Evolutionary conservation across 2,329 filamentous ascomycete genomes (phyloP), one percentile per base, ranked within the genome.

Genomic region (Lachnellula hyalina): DNA sequence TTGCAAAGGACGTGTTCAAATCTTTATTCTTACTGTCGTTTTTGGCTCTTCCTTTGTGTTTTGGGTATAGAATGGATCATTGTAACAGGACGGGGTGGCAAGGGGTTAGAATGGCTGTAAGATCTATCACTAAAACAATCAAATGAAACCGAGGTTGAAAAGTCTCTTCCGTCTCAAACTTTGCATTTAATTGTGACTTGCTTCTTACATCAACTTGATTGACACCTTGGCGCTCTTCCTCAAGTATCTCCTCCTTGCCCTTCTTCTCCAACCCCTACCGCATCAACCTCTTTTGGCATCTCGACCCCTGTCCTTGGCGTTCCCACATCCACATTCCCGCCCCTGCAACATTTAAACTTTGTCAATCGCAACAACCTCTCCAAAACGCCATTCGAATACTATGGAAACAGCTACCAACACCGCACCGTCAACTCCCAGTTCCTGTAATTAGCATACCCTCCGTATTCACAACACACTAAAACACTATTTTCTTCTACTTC

Each of bases 351-450:
- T 58, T 63, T 21, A 68, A 67, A 2, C 36, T 64, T 64, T 63
- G 66, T 62, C 57, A 67, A 47, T 28, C 44, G 42, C 50, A 66
- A 48, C 4, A 68, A 47, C 23, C 44, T 60, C 46, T 67, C 61
- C 5, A 65, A 64, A 4, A 67, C 55, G 15, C 54, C 41, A 58
- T 68, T 64, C 41, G 67, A 28, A 45, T 68, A 58, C 41, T 68
- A 61, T 65, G 64, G 23, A 25, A 67, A 77, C 5, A 63, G 66
- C 53, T 68, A 65, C 42, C 66, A 68, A 47, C 68, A 68, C 47
- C 68, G 66, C 1, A 67, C 52, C 4, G 65, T 68, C 46, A 68
- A 52, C 34, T 62, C 64, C 42, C 65, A 50, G 15, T 66, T 54
- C 3, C 52, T 25, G 6, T 28, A 8, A 4, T 7, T 25, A 5